phyloP scores from a whole-genome alignment of 352 stramenopile species.

The Phytophthora citrophthora region DNA sequence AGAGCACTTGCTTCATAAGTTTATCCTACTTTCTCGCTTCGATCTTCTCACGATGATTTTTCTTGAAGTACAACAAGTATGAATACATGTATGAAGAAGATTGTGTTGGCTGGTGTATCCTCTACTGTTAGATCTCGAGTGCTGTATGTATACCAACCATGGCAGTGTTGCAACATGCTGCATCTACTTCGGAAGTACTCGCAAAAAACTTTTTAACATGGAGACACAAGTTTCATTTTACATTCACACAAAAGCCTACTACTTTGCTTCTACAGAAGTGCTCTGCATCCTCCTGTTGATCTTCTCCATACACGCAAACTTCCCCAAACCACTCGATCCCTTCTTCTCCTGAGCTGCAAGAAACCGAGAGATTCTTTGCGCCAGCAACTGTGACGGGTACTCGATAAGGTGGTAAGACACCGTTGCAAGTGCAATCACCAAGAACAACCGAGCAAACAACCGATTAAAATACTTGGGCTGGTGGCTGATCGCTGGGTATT shows the following conservation, averaged over 20 bases:
- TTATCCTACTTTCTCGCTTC: no score
- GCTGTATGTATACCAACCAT: no score
- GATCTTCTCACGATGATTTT: no score
- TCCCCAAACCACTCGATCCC: constrained; percentile 3
- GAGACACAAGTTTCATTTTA: background rate
- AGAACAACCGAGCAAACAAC: constrained; percentile 39
- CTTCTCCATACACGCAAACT: constrained; percentile 22
- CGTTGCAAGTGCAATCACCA: constrained; percentile 35
- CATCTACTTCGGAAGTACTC: no score
- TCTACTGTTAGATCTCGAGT: no score
- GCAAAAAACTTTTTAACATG: no score
- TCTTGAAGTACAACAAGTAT: no score
- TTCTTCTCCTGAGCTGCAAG: constrained; percentile 26
- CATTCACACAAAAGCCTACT: constrained; percentile 1
- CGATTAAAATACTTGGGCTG: constrained; percentile 43
- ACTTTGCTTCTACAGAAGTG: constrained; percentile 3
- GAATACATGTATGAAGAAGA: no score
- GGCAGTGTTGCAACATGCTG: no score
- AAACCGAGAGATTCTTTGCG: constrained; percentile 32
- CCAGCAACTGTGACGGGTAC: constrained; percentile 50
- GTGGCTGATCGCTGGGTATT: constrained; percentile 11
- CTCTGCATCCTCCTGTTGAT: constrained; percentile 18
- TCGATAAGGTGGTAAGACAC: constrained; percentile 46
- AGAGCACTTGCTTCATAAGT: no score
- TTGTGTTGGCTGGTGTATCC: no score